Evolutionary conservation across 805 yeast species (phyloP).

Genomic region (Ogataea ramenticola): DNA sequence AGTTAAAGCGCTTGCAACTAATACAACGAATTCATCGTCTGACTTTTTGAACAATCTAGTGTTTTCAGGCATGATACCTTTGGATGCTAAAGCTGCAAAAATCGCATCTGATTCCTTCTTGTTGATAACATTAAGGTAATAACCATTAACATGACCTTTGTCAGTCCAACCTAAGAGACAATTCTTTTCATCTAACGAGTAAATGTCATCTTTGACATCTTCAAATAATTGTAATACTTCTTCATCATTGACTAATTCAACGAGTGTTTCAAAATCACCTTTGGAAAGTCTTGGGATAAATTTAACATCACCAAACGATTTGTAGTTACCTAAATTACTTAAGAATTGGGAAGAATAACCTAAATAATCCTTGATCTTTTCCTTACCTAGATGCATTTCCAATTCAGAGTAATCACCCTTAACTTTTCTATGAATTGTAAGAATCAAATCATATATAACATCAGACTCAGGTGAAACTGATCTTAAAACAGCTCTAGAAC

Average conservation of each 20-base stretch:
- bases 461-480: slow-evolving; percentile 83
- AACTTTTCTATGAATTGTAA: slow-evolving; percentile 46
- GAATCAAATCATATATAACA: slow-evolving; percentile 60
- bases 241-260: slow-evolving; percentile 32
- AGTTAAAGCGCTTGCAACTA: slow-evolving; percentile 60
- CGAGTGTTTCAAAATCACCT: slow-evolving; percentile 42
- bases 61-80: slow-evolving; percentile 70
- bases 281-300: slow-evolving; percentile 60
- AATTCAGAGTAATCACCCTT: slow-evolving; percentile 40
- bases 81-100: slow-evolving; percentile 55
- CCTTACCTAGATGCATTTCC: slow-evolving; percentile 26
- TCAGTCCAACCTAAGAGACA: slow-evolving; percentile 72
- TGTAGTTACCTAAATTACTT: slow-evolving; percentile 70
- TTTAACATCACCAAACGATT: slow-evolving; percentile 84
- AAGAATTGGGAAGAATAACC: slow-evolving; percentile 73
- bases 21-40: slow-evolving; percentile 44
- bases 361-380: slow-evolving; percentile 40
- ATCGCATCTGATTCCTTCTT: slow-evolving; percentile 59
- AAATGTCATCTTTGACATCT: slow-evolving; percentile 42
- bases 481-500: slow-evolving; percentile 70
- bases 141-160: slow-evolving; percentile 66
- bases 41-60: slow-evolving; percentile 59
- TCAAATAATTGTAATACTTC: slow-evolving; percentile 29
- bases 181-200: slow-evolving; percentile 37
- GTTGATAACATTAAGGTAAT: slow-evolving; percentile 54